Evolutionary conservation across 208 protist species (phyloP), one percentile per base, ranked within the genome.

Genomic region (Herpetomonas muscarum): DNA sequence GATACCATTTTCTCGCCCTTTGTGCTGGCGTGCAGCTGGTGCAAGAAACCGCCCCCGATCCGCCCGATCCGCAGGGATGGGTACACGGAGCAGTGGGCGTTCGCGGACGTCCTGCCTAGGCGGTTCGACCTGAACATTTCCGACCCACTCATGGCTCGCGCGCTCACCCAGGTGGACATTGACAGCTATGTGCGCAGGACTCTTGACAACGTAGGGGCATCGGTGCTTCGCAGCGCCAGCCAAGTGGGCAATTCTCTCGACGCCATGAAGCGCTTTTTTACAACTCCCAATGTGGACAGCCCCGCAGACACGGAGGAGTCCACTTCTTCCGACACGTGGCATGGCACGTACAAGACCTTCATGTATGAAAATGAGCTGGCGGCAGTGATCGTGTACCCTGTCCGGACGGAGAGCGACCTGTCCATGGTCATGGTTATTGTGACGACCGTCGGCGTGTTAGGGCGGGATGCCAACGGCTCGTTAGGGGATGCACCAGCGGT

Each of bases 391-490:
- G 39, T 71, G 28, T 60, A 39, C 26, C 44, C 53, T 15, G 46
- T 71, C 36, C 44, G 47, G 32, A n/a, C 63, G 41, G 47, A 21
- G 15, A 59, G 41, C 21, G 51, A 61, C 45, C 58, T 65, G 25
- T 51, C 65, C 1, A 54, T 30, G 22, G 30, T 61, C 32, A 37
- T 65, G 9, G 54, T 71, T 9, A 13, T 65, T 6, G 46, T 25
- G 1, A 64, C 53, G 1, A 32, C 65, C 10, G 24, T 45, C 10
- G 26, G 26, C 3, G 22, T 15, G 6, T 5, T 13, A 1, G 25
- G 0, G 5, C 4, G 48, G 26, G 12, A 39, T 52, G 41, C 34
- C 64, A 49, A 52, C 1, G 53, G 21, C 12, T 37, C n/a, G n/a
- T n/a, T n/a, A n/a, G n/a, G n/a, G n/a, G n/a, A n/a, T n/a, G n/a